Conservation (phyloP, 2,329 filamentous ascomycete species). For the Fusarium lyarnte region DNA sequence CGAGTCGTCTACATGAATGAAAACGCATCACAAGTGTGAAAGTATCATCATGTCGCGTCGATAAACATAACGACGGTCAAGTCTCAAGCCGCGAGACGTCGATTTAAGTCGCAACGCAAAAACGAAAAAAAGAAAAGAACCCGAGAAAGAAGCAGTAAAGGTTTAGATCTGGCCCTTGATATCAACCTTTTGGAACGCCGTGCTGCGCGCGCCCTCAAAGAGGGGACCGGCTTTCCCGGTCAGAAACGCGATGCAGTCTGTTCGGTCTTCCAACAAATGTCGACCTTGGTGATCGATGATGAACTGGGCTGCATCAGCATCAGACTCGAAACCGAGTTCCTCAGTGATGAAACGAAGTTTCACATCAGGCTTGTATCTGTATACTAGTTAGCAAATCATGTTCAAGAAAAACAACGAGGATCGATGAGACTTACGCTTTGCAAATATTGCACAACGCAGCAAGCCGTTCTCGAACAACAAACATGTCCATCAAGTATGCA, state of each 20-base stretch:
- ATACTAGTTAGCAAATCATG: conserved; percentile 55
- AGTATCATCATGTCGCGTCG: conserved; percentile 32
- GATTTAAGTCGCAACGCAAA: conserved; percentile 11
- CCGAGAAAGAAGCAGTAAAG: conserved; percentile 11
- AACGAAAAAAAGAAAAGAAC: conserved; percentile 13
- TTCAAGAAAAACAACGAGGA: background rate
- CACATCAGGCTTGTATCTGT: conserved; percentile 91
- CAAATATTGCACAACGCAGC: conserved; percentile 91
- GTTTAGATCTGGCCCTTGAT: conserved; percentile 95
- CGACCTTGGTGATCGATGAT: conserved; percentile 83
- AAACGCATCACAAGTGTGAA: conserved; percentile 28
- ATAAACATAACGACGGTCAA: conserved; percentile 22
- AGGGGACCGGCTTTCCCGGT: conserved; percentile 75
- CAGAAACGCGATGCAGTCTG: conserved; percentile 77
- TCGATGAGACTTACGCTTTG: conserved; percentile 79
- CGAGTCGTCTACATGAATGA: conserved; percentile 40
- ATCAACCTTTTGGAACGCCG: conserved; percentile 87
- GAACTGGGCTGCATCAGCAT: conserved; percentile 90
- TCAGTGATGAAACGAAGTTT: conserved; percentile 92
- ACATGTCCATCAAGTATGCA: conserved; percentile 99
- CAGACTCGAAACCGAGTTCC: conserved; percentile 94
- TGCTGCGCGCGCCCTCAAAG: conserved; percentile 78
- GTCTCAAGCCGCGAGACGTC: conserved; percentile 19
- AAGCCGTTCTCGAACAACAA: conserved; percentile 91
- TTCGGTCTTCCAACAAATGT: conserved; percentile 78